Base-by-base conservation (phyloP, 163 green algal species). In the Scenedesmus sp. region DNA sequence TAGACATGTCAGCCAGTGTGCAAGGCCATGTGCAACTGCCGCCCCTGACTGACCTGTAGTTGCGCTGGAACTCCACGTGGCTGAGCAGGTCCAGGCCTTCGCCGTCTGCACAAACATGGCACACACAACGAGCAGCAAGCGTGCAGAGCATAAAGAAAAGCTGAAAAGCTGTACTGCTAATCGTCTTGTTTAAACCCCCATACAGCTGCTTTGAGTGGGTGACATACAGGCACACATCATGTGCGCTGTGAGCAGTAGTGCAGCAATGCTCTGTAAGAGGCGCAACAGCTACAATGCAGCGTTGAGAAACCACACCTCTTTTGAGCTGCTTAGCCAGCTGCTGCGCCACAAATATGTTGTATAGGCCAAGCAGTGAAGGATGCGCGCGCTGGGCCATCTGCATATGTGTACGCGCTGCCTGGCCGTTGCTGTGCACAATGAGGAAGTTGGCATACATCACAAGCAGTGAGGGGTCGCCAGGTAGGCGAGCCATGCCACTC, bases 371-470 rank as follows among this genome's bases (percentile, higher is more conserved):
- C 66, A 95, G 66, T 1, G 57, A 86, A 7, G 93, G 93, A 2
- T 59, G 52, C 54, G 79, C 54, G 84, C 92, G 93, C 66, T 77
- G 54, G 15, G 93, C 93, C 10, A 92, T 54, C 93, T 95, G 93
- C 89, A 96, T 90, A 82, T 94, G 91, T 52, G 92, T 95, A 23
- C 94, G 83, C 1, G 89, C 91, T 1, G 89, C 91, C 7, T 93
- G 92, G 20, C 89, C 92, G 83, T 95, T 90, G 20, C 92, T 92
- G 2, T 66, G 66, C 52, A 55, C 89, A 77, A 95, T 88, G 16
- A 95, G 59, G 85, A 94, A 94, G 94, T 93, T 94, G 67, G 94
- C 89, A 52, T 94, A 92, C 73, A 94, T 82, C 56, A 94, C 91
- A 4, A 95, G 76, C 59, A 95, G 87, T 1, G 56, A 67, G 54